Evolutionary conservation across 192 early-diverging fungal species (phyloP), one percentile per base, ranked within the genome.

Genomic region (Lunasporangiospora selenospora): DNA sequence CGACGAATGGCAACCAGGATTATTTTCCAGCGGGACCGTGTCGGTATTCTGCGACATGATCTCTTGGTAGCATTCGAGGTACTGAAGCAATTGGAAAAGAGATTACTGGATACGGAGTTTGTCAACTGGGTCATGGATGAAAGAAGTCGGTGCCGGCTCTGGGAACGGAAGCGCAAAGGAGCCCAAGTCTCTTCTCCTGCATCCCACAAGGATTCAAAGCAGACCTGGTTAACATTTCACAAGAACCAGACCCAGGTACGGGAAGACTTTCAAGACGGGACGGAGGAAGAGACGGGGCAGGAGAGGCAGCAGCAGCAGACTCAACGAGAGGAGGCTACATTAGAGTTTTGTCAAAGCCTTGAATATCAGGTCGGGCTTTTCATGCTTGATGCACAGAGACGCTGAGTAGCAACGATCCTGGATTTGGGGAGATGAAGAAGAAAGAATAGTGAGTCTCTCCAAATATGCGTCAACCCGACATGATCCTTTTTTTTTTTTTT

Each of bases 81-180:
- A 12, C 49, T 85, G 32, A 85, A 85, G 52, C 67, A 75, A 19
- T 58, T 82, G 19, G 83, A 85, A 29, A 53, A 62, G 37, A 62
- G 70, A 23, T 13, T 82, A 47, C 45, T 80, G 30, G 81, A 85
- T 49, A 80, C 62, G 6, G 80, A 85, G 41, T 85, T 82, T 48
- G 64, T 78, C 43, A 85, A 82, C 48, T 85, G 83, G 83, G 53
- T 85, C 16, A 55, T 82, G 53, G 83, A 85, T 48, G 67, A 75
- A 29, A 60, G 54, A 11, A 51, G 71, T 9, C 63, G 75, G 30
- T 85, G 83, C 23, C 69, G 60, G 23, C 43, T 73, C 0, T 73
- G 69, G 69, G 61, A 63, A 27, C 45, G 8, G 51, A 23, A 16
- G 34, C 34, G 19, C 19, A 8, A 9, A 19, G 10, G 34, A n/a